phyloP scores from a whole-genome alignment of 2,329 filamentous ascomycete genomes.

The Corynespora cassiicola region DNA sequence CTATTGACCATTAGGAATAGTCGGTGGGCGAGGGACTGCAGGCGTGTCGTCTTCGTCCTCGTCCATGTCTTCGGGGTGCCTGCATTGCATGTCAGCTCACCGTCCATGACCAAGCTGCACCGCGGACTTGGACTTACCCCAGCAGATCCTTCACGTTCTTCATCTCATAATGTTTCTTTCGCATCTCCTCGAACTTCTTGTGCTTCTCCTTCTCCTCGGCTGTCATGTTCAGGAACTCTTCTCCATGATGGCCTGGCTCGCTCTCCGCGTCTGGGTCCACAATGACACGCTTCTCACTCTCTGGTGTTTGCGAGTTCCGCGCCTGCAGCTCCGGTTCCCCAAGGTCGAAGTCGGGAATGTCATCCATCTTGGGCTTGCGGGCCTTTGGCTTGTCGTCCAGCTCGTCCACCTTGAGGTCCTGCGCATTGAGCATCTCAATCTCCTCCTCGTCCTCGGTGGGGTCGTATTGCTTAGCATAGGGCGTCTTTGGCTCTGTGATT shows the following conservation, averaged over 20 bases:
- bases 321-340: constrained; percentile 80
- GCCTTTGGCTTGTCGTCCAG: constrained; percentile 61
- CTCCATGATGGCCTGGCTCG: constrained; percentile 60
- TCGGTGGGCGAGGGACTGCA: constrained; percentile 14
- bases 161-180: constrained; percentile 99
- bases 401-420: constrained; percentile 73
- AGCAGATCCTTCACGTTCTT: constrained; percentile 87
- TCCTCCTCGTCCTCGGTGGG: constrained; percentile 86
- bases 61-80: constrained; percentile 29
- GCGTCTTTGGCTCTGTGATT: constrained; percentile 98
- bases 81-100: constrained; percentile 14
- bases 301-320: constrained; percentile 43
- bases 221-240: constrained; percentile 61
- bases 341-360: constrained; percentile 90
- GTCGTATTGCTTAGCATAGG: constrained; percentile 91
- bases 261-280: constrained; percentile 64
- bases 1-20: constrained; percentile 29
- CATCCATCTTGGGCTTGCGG: constrained; percentile 63
- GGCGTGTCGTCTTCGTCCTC: constrained; percentile 28
- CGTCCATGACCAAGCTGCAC: too few species aligned
- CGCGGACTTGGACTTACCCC: constrained; percentile 61
- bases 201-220: constrained; percentile 89
- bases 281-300: constrained; percentile 78
- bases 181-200: constrained; percentile 83
- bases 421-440: constrained; percentile 68